Base-by-base conservation (phyloP, 176 grass and related monocot genomes). In the Carex pumila region DNA sequence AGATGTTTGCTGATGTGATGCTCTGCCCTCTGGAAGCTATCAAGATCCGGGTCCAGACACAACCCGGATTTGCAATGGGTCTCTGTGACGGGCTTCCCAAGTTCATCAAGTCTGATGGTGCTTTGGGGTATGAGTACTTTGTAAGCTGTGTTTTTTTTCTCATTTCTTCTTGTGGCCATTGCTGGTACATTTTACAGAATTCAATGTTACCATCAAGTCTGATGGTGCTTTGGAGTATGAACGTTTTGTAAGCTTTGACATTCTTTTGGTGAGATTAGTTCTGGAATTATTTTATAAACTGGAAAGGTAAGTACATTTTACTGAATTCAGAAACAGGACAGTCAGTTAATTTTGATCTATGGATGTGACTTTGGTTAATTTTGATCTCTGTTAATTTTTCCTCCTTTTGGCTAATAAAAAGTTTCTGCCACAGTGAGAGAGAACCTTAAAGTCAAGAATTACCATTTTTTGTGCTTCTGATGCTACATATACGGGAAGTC, bases 21-120 rank as follows among this genome's bases (percentile, higher is more conserved):
- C 95, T 98, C 49, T 98, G 95, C 75, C 95, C 95, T 56, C 91
- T 98, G 90, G 95, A 98, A 59, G 95, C 95, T 25, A 84, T 98
- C 50, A 98, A 98, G 84, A 86, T 98, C 76, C 87, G 95, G 12
- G 75, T 98, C 52, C 95, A 98, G 63, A 98, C 95, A 0, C 90
- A 91, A 29, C 88, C 92, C 0, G 92, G 86, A 83, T 94, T 94
- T 71, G 92, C 92, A 79, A 80, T 54, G 31, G 88, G 95, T 79
- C 80, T 94, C 13, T 85, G 30, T 1, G 95, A 98, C 65, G 95
- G 95, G 1, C 73, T 98, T 71, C 92, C 91, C 0, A 98, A 94
- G 88, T 52, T 94, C 85, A 55, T 94, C 52, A 71, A 89, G 80
- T 88, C 91, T 22, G 92, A 98, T 92, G 95, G 95, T 73, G 86